Percentiles rank a stretch among this genome's conserved stretches.
phyloP scores from a whole-genome alignment of 2,329 filamentous ascomycete genomes.

The Aspergillus jensenii region DNA sequence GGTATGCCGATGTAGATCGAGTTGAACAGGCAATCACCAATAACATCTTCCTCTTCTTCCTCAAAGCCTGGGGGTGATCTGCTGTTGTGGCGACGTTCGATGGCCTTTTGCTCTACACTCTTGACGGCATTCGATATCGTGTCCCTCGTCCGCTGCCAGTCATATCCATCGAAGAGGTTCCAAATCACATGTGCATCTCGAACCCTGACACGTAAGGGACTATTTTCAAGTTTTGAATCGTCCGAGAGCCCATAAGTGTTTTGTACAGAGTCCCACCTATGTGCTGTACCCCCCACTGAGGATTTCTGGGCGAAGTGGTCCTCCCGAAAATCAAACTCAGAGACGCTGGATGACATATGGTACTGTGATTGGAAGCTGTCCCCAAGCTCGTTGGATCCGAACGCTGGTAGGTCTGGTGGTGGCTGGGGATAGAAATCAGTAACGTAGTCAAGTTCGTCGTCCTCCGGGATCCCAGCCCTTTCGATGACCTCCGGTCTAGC shows the following conservation, averaged over 20 bases:
- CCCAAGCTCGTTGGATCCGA: constrained; percentile 41
- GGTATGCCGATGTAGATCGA: constrained; percentile 97
- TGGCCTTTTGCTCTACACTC: constrained; percentile 78
- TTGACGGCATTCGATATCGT: constrained; percentile 85
- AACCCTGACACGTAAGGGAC: constrained; percentile 74
- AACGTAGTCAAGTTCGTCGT: constrained; percentile 51
- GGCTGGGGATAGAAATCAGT: constrained; percentile 56
- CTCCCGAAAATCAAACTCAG: constrained; percentile 71
- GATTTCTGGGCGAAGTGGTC: constrained; percentile 71
- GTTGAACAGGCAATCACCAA: constrained; percentile 96
- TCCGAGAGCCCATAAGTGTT: constrained; percentile 72
- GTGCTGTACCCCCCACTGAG: constrained; percentile 64
- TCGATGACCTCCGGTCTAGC: constrained; percentile 45
- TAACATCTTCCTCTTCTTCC: constrained; percentile 77
- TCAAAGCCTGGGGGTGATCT: constrained; percentile 54
- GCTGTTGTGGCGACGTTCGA: constrained; percentile 67
- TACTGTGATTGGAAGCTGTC: constrained; percentile 56
- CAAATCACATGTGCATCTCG: constrained; percentile 92
- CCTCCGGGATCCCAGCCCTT: constrained; percentile 39
- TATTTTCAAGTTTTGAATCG: constrained; percentile 59
- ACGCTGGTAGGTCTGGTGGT: constrained; percentile 37
- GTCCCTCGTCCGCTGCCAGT: constrained; percentile 86
- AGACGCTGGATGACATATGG: constrained; percentile 56
- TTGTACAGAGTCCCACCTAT: constrained; percentile 75
- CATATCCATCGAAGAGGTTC: constrained; percentile 97